Evolutionary conservation across 2,329 filamentous ascomycete species (phyloP).

Genomic region (Myriosclerotinia curreyana): DNA sequence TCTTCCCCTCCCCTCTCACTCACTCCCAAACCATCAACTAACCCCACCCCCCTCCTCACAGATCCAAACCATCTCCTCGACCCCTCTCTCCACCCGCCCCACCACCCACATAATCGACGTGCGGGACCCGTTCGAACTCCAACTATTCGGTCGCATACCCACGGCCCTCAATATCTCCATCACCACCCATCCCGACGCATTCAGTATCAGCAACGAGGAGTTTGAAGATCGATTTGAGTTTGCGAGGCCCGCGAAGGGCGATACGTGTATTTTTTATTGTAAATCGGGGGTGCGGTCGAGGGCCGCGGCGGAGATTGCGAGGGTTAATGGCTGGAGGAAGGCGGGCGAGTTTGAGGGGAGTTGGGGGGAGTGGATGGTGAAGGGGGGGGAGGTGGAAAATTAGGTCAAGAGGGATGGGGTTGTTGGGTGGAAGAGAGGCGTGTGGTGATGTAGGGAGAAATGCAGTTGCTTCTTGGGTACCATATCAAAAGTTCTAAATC

Average conservation of each 20-base stretch:
- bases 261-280: slow-evolving; percentile 81
- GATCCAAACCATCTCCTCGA: slow-evolving; percentile 8
- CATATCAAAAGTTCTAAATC: background rate
- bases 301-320: slow-evolving; percentile 73
- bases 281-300: slow-evolving; percentile 82
- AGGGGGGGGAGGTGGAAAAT: slow-evolving; percentile 52
- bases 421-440: too few relatives aligned
- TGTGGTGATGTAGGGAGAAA: too few relatives aligned
- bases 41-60: background rate
- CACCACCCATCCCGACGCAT: slow-evolving; percentile 70
- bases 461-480: background rate
- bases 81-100: background rate
- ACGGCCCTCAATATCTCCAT: slow-evolving; percentile 80
- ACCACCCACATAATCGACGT: slow-evolving; percentile 46
- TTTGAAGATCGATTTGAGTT: slow-evolving; percentile 84
- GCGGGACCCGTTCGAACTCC: slow-evolving; percentile 69
- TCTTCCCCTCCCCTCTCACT: too few relatives aligned
- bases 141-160: slow-evolving; percentile 69
- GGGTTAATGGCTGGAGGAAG: slow-evolving; percentile 69
- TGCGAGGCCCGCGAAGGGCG: slow-evolving; percentile 57
- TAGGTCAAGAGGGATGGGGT: background rate
- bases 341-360: slow-evolving; percentile 72
- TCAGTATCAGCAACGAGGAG: slow-evolving; percentile 72
- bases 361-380: slow-evolving; percentile 78
- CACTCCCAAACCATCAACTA: background rate